Evolutionary conservation across 2,329 filamentous ascomycete genomes (phyloP), one percentile per base, ranked within the genome.

Genomic region (Trichophyton equinum): DNA sequence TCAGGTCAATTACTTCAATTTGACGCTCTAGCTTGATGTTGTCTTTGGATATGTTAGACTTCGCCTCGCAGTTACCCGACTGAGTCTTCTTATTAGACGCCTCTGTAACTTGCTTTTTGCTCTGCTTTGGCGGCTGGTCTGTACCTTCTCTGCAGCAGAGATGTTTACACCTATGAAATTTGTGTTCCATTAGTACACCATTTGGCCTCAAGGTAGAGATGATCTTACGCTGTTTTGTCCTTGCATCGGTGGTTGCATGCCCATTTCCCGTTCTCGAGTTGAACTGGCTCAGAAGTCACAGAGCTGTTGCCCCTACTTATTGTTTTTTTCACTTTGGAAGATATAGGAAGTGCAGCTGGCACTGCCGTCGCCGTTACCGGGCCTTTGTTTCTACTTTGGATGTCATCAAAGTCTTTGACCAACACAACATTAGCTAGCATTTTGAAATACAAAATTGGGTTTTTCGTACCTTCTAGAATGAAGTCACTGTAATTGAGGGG

Each of bases 161-260:
- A 67, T 92, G 88, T 65, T 84, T 88, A 71, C 88, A 91, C 8
- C 76, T 78, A 38, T 61, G 65, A 38, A 73, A 30, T 27, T 11
- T 33, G n/a, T 9, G 33, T 13, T 44, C 25, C 9, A 36, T 44
- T 38, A 49, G 74, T 20, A 3, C 75, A 44, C 71, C 69, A 18
- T 27, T 4, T 42, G 65, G 74, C 74, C 22, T 67, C 67, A 1
- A 68, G 68, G 1, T 70, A 3, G 7, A 33, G 3, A 25, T 33
- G 18, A 57, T 65, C 61, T 20, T 67, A 77, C 75, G 69, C 73
- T 44, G 70, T 74, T 65, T 82, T 84, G 65, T 85, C 77, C 66
- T 81, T 83, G 74, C 88, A 91, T 18, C 72, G 72, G 68, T 92
- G 88, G 62, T 86, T 86, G 72, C 88, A 92, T 40, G 80, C 79